These are phyloP conservation scores for Yamadazyma atmosphaerica DNA, from an alignment of 1,139 yeast genomes.

Conservation along the genomic window DNA sequence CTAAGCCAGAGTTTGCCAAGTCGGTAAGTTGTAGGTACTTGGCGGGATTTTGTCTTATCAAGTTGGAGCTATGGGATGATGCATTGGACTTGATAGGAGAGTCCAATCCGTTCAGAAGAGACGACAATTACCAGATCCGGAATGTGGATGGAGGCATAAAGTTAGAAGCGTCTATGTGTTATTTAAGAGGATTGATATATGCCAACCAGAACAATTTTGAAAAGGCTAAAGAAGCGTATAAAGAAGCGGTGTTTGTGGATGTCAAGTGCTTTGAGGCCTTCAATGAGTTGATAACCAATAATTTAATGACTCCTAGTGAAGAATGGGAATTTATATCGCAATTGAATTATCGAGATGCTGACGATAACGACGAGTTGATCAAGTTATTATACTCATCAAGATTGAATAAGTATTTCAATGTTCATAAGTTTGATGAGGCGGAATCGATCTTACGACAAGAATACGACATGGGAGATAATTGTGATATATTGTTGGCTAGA, in stretches of 20 bases:
- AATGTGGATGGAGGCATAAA: conserved; percentile 75
- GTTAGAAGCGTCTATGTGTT: conserved; percentile 85
- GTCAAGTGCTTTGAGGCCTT: conserved; percentile 94
- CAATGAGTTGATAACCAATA: conserved; percentile 71
- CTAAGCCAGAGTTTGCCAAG: conserved; percentile 41
- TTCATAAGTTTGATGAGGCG: conserved; percentile 62
- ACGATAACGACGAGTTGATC: conserved; percentile 79
- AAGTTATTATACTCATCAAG: conserved; percentile 73
- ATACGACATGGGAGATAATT: conserved; percentile 65
- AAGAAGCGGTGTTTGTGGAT: conserved; percentile 85
- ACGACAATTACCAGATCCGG: conserved; percentile 37
- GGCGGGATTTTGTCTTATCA: conserved; percentile 72
- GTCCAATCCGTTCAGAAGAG: conserved; percentile 63
- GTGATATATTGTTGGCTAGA: conserved; percentile 66
- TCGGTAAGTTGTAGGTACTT: conserved; percentile 77
- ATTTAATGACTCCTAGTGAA: conserved; percentile 78
- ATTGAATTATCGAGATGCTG: conserved; percentile 72
- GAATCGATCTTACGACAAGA: conserved; percentile 67
- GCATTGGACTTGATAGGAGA: conserved; percentile 89
- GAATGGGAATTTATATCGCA: conserved; percentile 78
- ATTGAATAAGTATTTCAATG: conserved; percentile 71
- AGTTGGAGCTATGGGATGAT: conserved; percentile 81
- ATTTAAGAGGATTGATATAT: conserved; percentile 79
- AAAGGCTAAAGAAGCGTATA: conserved; percentile 82
- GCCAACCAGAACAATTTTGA: conserved; percentile 84